Conservation (phyloP, 2,329 filamentous ascomycete genomes). For the Clarireedia sp. region DNA sequence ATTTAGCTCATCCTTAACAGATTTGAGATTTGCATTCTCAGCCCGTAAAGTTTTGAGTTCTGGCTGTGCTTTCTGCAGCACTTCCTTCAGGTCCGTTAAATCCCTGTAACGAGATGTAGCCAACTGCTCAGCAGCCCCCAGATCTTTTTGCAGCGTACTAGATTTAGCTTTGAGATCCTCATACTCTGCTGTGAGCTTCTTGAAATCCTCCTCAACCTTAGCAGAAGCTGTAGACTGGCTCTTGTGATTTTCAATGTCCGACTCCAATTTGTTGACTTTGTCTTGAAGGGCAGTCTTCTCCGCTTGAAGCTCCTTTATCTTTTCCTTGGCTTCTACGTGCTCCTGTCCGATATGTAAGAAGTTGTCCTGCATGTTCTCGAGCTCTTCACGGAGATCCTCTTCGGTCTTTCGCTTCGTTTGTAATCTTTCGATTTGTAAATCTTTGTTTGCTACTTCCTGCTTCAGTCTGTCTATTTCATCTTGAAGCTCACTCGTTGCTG, state of each 20-base stretch:
- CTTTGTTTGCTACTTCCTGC: conserved; percentile 30
- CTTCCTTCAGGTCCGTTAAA: conserved; percentile 68
- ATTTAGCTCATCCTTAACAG: conserved; percentile 65
- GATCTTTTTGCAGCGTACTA: conserved; percentile 66
- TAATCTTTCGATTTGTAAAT: conserved; percentile 64
- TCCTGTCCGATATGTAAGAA: conserved; percentile 73
- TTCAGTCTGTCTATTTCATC: conserved; percentile 26
- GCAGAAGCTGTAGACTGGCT: conserved; percentile 23
- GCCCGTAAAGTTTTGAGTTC: conserved; percentile 73
- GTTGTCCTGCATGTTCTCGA: conserved; percentile 75
- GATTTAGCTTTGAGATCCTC: conserved; percentile 65
- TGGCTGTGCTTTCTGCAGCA: conserved; percentile 76
- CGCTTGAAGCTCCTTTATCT: conserved; percentile 59
- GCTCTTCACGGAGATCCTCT: conserved; percentile 74
- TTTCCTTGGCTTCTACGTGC: conserved; percentile 75
- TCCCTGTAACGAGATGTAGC: conserved; percentile 86
- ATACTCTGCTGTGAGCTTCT: conserved; percentile 42
- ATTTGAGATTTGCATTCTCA: conserved; percentile 68
- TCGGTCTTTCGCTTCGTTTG: conserved; percentile 65
- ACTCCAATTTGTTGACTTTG: conserved; percentile 60
- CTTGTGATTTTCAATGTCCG: conserved; percentile 47
- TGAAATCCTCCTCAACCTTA: conserved; percentile 26
- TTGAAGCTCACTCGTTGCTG: conserved; percentile 16
- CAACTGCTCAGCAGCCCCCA: conserved; percentile 77
- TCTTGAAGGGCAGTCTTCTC: conserved; percentile 61